Conservation (phyloP, 345 rosid species). For the Arabidopsis arenosa region DNA sequence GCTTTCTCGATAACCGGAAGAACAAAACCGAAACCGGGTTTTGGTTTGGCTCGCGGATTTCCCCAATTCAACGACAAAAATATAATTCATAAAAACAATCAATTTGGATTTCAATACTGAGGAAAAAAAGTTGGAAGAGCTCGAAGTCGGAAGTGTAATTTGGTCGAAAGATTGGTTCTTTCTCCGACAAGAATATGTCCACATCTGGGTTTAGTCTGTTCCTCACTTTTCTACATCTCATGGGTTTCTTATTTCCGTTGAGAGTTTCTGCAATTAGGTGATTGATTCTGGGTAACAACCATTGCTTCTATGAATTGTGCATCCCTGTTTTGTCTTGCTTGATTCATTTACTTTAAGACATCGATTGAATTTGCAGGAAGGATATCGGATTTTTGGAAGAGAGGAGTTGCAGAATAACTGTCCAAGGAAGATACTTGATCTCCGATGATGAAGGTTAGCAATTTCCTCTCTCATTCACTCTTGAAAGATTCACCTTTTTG, state of each 20-base stretch:
- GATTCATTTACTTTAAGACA: background rate
- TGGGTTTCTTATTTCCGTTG: conserved; percentile 42
- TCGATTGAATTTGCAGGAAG: conserved; percentile 51
- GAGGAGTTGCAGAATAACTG: conserved; percentile 69
- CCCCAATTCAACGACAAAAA: conserved; percentile 9
- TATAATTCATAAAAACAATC: no score
- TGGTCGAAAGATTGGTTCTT: conserved; percentile 32
- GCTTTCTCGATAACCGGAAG: conserved; percentile 5
- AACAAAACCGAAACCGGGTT: conserved; percentile 8
- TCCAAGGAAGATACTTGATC: conserved; percentile 83
- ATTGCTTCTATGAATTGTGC: background rate
- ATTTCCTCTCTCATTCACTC: conserved; percentile 7
- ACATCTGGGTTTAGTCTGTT: conserved; percentile 44
- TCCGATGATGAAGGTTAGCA: conserved; percentile 79
- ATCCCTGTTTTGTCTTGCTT: conserved; percentile 11
- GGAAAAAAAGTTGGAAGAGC: background rate
- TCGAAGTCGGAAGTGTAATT: conserved; percentile 27
- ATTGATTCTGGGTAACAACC: background rate
- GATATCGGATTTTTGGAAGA: conserved; percentile 62
- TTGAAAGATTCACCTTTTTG: conserved; percentile 7
- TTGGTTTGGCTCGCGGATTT: background rate
- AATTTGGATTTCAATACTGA: no score
- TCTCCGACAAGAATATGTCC: conserved; percentile 50
- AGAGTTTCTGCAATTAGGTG: conserved; percentile 63
- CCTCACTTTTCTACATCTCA: conserved; percentile 47